Evolutionary conservation across 495 filamentous ascomycete species (phyloP), one percentile per base, ranked within the genome.

Genomic region (Cenococcum geophilum): DNA sequence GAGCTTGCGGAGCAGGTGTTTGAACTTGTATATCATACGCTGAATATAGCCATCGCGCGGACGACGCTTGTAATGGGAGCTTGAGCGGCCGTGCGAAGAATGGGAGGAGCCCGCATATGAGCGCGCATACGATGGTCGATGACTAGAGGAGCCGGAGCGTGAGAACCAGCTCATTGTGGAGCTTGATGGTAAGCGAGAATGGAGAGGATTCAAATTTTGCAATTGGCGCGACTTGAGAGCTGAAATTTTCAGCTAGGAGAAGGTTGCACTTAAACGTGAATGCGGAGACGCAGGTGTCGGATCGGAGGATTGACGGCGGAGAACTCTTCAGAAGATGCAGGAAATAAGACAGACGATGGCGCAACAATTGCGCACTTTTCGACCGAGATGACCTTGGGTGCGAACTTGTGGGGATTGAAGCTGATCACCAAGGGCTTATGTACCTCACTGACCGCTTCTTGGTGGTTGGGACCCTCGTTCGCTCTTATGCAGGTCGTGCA

Each of bases 31-130:
- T 68, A 89, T 71, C 40, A 90, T 77, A 59, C 85, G 84, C 60
- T 81, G 71, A 58, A 93, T 73, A 75, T 90, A 93, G 63, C 87
- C 88, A 21, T 82, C 79, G 49, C 91, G 87, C 14, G 91, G 86
- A 4, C 75, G 84, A 72, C 89, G 74, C 75, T 82, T 76, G 84
- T 88, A 86, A 74, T 82, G 74, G 1, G 79, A 89, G 20, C 85
- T 78, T 59, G 80, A 85, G 62, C 62, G 52, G 55, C 59, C 57
- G 51, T 61, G 61, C 22, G 64, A 68, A 18, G 61, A 63, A 61
- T 64, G 64, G 32, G 64, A 61, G 16, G 57, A 59, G 40, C 67
- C 61, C 40, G 64, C 64, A 52, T 22, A 59, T 36, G 57, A 64
- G 66, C 60, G 63, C 3, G 59, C 58, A 59, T 65, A 66, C 55